Evolutionary conservation across 129 eudicot genomes (phyloP).

Genomic region (Centella asiatica): DNA sequence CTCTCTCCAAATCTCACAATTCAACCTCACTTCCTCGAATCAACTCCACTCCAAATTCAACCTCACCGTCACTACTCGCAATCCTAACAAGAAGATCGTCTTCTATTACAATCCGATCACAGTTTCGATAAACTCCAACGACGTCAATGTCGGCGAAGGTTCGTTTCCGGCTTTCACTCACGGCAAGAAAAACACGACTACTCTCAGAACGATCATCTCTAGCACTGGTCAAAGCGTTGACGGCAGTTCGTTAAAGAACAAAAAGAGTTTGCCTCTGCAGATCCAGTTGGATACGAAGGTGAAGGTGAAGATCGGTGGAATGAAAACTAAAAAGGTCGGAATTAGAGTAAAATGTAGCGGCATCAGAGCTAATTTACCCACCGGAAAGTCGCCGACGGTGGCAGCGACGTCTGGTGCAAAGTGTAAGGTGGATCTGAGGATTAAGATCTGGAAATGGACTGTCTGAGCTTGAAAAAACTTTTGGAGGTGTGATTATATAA

Average conservation of each 20-base stretch:
- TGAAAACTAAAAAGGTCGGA: constrained; percentile 49
- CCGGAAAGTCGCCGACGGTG: constrained; percentile 37
- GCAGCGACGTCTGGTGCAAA: constrained; percentile 40
- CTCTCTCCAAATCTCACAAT: constrained; percentile 47
- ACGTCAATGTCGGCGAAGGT: constrained; percentile 40
- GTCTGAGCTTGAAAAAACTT: constrained; percentile 3
- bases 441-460: constrained; percentile 69
- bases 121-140: constrained; percentile 28
- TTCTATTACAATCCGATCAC: constrained; percentile 43
- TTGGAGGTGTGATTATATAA: constrained; percentile 7
- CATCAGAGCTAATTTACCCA: constrained; percentile 27
- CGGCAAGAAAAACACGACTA: constrained; percentile 39
- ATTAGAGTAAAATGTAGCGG: constrained; percentile 57
- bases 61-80: constrained; percentile 45
- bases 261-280: constrained; percentile 33
- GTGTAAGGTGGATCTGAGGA: constrained; percentile 58
- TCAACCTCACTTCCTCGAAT: constrained; percentile 45
- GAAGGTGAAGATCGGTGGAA: constrained; percentile 44
- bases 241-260: constrained; percentile 33
- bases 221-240: constrained; percentile 25
- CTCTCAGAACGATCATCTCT: constrained; percentile 26
- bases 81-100: constrained; percentile 51
- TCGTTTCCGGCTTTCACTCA: constrained; percentile 41
- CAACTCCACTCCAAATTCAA: constrained; percentile 36
- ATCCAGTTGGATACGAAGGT: constrained; percentile 55